These are phyloP conservation scores for Fusarium continuum DNA, from an alignment of 2,329 filamentous ascomycete genomes.

Conservation along the genomic window DNA sequence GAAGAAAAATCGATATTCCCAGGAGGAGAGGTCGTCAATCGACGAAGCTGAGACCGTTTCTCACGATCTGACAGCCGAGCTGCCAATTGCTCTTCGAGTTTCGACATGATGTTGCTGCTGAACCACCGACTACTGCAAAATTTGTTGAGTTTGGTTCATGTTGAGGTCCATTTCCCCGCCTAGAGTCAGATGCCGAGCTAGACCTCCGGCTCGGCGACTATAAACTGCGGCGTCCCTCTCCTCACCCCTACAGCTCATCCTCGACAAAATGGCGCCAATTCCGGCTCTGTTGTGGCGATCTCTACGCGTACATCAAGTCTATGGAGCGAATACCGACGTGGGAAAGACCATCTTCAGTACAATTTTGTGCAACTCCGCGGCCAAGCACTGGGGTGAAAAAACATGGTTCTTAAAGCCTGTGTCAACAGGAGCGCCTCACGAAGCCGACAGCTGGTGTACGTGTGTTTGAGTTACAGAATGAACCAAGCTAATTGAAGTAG, in stretches of 20 bases:
- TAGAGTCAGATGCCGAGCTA: not conserved
- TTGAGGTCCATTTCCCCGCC: conserved; percentile 19
- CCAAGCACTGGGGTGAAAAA: conserved; percentile 55
- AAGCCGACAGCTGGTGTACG: conserved; percentile 75
- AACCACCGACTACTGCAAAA: not conserved
- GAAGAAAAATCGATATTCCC: conserved; percentile 80
- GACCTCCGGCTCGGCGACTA: not conserved
- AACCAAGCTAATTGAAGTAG: conserved; percentile 15
- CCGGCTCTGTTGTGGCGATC: conserved; percentile 73
- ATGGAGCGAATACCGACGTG: conserved; percentile 84
- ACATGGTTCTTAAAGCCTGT: conserved; percentile 81
- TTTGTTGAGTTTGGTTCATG: conserved; percentile 25
- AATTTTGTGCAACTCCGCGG: conserved; percentile 71
- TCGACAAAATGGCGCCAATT: conserved; percentile 55
- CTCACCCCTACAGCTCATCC: not conserved
- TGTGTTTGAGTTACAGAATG: fast-evolving
- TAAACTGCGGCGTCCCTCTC: conserved; percentile 13
- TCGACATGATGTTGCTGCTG: conserved; percentile 1
- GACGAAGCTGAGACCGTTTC: conserved; percentile 52
- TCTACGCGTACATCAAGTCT: conserved; percentile 77
- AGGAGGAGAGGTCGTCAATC: conserved; percentile 66
- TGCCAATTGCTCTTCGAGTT: conserved; percentile 44
- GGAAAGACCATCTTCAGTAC: conserved; percentile 86
- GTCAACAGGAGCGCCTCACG: conserved; percentile 75
- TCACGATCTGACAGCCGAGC: conserved; percentile 44